phyloP scores from a whole-genome alignment of 192 early-diverging fungal species.

The Coemansia sp. region DNA sequence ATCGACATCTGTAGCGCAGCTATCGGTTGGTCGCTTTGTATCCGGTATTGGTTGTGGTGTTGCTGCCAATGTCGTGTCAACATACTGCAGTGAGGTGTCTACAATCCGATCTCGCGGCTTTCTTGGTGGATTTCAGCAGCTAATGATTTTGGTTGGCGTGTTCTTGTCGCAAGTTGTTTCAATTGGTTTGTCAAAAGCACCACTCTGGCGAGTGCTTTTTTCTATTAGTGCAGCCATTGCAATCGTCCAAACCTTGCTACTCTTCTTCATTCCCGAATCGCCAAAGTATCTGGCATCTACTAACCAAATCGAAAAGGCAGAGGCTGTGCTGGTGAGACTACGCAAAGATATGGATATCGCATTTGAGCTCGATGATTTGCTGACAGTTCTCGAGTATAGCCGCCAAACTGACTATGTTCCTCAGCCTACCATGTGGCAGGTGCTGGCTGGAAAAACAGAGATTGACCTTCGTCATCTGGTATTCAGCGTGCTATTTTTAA shows the following conservation, averaged over 20 bases:
- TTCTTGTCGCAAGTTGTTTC: slow-evolving; percentile 71
- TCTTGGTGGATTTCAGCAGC: slow-evolving; percentile 81
- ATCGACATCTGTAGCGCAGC: slow-evolving; percentile 50
- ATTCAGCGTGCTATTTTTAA: slow-evolving; percentile 64
- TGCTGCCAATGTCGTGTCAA: slow-evolving; percentile 73
- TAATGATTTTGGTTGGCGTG: slow-evolving; percentile 80
- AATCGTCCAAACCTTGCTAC: slow-evolving; percentile 62
- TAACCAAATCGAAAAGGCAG: slow-evolving; percentile 58
- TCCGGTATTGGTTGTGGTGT: slow-evolving; percentile 77
- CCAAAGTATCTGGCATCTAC: slow-evolving; percentile 68
- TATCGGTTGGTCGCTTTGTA: slow-evolving; percentile 68
- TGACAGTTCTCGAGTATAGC: slow-evolving; percentile 36
- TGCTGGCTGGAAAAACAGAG: slow-evolving; percentile 43
- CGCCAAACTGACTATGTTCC: slow-evolving; percentile 21
- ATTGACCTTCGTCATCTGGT: slow-evolving; percentile 64
- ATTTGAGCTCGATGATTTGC: slow-evolving; percentile 61
- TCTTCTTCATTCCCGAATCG: slow-evolving; percentile 76
- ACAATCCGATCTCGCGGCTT: slow-evolving; percentile 68
- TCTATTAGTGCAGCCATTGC: slow-evolving; percentile 59
- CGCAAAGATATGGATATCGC: slow-evolving; percentile 54
- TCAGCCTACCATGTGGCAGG: slow-evolving; percentile 38
- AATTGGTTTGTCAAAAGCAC: slow-evolving; percentile 59
- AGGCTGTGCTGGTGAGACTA: slow-evolving; percentile 54
- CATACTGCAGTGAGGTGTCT: slow-evolving; percentile 76
- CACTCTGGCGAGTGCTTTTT: slow-evolving; percentile 75